phyloP scores from a whole-genome alignment of 2,329 filamentous ascomycete species.

The Hypoxylon rubiginosum region DNA sequence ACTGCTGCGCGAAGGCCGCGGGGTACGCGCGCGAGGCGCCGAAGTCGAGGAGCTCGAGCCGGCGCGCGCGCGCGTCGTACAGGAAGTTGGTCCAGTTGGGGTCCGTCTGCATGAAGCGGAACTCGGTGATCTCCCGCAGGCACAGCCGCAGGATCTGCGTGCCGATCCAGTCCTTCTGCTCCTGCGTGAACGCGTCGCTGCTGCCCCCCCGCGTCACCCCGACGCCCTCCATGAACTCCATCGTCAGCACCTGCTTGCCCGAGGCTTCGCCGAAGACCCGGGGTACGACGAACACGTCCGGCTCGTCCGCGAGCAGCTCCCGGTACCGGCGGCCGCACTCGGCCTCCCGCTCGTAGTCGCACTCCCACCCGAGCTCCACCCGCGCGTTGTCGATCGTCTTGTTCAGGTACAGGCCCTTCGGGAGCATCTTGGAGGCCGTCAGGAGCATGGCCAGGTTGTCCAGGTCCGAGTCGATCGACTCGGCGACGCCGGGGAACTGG shows the following conservation, averaged over 20 bases:
- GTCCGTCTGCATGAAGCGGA: slow-evolving; percentile 98
- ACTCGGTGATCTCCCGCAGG: slow-evolving; percentile 92
- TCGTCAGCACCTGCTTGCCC: slow-evolving; percentile 89
- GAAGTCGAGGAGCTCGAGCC: slow-evolving; percentile 94
- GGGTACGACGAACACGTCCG: slow-evolving; percentile 82
- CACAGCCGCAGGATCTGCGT: slow-evolving; percentile 93
- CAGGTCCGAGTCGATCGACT: slow-evolving; percentile 96
- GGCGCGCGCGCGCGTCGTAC: slow-evolving; percentile 79
- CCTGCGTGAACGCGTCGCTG: slow-evolving; percentile 78
- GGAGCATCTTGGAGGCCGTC: slow-evolving; percentile 89
- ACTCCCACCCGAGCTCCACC: slow-evolving; percentile 94
- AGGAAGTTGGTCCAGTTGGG: slow-evolving; percentile 99
- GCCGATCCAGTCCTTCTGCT: slow-evolving; percentile 95
- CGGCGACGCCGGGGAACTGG: slow-evolving; percentile 95
- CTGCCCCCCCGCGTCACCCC: slow-evolving; percentile 82
- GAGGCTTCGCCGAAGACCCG: slow-evolving; percentile 82
- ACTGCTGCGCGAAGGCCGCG: slow-evolving; percentile 80
- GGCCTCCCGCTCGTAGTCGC: slow-evolving; percentile 92
- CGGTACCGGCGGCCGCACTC: slow-evolving; percentile 82
- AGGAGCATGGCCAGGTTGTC: slow-evolving; percentile 93
- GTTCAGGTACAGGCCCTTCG: slow-evolving; percentile 92
- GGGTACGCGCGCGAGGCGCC: slow-evolving; percentile 92
- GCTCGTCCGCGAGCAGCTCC: slow-evolving; percentile 80
- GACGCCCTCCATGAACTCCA: slow-evolving; percentile 89
- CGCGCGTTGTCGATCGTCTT: slow-evolving; percentile 98